phyloP scores from a whole-genome alignment of 108 stramenopile genomes.

The Tribonema minus region DNA sequence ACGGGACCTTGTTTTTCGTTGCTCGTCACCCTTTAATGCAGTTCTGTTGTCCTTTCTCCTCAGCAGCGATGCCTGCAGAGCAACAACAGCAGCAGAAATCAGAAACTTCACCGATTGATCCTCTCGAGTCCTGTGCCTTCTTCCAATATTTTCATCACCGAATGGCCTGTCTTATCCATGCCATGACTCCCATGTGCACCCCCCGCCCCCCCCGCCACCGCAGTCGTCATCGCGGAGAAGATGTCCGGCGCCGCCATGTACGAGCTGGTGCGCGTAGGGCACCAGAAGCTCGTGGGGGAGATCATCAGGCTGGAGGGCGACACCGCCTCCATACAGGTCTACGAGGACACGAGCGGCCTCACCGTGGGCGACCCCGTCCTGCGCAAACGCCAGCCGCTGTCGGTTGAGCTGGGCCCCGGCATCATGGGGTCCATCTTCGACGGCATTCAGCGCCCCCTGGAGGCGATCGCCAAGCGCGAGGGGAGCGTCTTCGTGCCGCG shows the following conservation, averaged over 20 bases:
- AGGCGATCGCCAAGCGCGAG: conserved; percentile 66
- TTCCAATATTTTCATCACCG: too few species aligned
- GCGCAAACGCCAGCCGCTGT: conserved; percentile 89
- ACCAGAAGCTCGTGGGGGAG: conserved; percentile 97
- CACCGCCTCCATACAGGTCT: conserved; percentile 97
- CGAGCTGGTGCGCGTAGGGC: conserved; percentile 95
- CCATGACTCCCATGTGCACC: background rate
- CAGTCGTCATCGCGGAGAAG: conserved; percentile 95
- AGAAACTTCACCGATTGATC: too few species aligned
- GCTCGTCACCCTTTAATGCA: too few species aligned
- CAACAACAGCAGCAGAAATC: too few species aligned
- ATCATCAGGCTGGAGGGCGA: conserved; percentile 99
- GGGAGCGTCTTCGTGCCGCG: conserved; percentile 79
- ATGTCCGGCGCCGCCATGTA: conserved; percentile 99
- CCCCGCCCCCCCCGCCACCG: background rate
- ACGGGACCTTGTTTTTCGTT: too few species aligned
- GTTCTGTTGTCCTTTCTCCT: too few species aligned
- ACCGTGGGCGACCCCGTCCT: conserved; percentile 94
- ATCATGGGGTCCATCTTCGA: conserved; percentile 99
- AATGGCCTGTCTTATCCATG: too few species aligned
- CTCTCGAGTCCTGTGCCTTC: too few species aligned
- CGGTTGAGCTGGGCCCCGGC: conserved; percentile 96
- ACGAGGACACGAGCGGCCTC: conserved; percentile 94
- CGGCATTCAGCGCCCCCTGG: conserved; percentile 98
- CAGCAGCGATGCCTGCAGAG: too few species aligned